These are phyloP conservation scores for Lipomyces spencermartinsiae DNA, from an alignment of 805 yeast genomes.

Conservation along the genomic window DNA sequence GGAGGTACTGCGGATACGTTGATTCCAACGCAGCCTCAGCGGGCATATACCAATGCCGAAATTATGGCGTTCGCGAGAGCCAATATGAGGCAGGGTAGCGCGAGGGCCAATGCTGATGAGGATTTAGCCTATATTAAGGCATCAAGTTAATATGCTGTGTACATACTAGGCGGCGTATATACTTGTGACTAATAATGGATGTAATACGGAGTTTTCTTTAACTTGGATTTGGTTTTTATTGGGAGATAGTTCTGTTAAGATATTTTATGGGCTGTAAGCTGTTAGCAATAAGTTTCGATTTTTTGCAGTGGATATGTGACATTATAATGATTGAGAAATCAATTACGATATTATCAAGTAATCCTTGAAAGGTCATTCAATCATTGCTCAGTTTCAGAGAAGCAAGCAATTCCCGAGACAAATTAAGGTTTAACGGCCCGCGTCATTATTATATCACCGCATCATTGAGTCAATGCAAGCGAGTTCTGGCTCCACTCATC, in stretches of 20 bases:
- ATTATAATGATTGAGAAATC: too few species aligned
- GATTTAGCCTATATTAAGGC: not conserved
- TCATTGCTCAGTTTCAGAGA: too few species aligned
- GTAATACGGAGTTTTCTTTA: not conserved
- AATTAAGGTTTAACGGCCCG: too few species aligned
- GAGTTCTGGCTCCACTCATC: not conserved
- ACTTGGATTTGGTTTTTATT: not conserved
- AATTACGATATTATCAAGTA: too few species aligned
- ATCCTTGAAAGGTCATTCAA: too few species aligned
- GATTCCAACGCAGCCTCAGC: constrained; percentile 13
- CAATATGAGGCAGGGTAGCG: constrained; percentile 10
- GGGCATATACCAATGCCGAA: constrained; percentile 32
- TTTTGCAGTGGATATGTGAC: too few species aligned
- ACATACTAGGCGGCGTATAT: not conserved
- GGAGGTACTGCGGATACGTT: not conserved
- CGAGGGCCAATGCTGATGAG: not conserved
- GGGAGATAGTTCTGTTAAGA: not conserved
- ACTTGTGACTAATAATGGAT: not conserved
- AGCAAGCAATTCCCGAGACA: too few species aligned
- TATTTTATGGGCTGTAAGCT: not conserved
- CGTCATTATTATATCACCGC: too few species aligned
- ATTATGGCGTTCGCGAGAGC: constrained; percentile 26
- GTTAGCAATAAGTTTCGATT: not conserved
- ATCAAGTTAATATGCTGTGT: not conserved
- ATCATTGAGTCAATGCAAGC: too few species aligned